Base-by-base conservation (phyloP, 805 yeast species). In the Trichomonascus vanleenenianus region DNA sequence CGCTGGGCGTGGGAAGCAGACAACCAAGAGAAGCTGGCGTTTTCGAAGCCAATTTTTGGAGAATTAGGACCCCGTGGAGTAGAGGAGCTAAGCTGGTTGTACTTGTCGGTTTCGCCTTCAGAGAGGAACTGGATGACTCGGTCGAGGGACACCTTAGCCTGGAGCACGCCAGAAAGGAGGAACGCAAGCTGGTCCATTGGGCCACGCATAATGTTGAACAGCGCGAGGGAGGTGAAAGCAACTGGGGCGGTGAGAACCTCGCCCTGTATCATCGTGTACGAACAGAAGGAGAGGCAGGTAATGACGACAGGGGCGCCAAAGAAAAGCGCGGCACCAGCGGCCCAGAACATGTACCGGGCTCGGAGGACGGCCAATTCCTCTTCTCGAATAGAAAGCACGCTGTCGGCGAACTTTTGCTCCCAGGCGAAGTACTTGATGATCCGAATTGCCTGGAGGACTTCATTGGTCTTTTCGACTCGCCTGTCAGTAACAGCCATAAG, bases 361-460 rank as follows among this genome's bases (percentile, higher is more conserved):
- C 72, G 70, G 60, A 91, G 71, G 53, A 73, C 64, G 11, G 56
- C 50, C 51, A 93, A 65, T 67, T 91, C 98, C 44, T 81, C 79
- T 33, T 76, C 75, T 70, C 98, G 81, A 46, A 87, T 72, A 16
- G 76, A 71, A 64, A 78, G 63, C 49, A 91, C 84, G 37, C 75
- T 79, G 41, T 81, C 77, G 54, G 76, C 80, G 61, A 91, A 91
- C 56, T 83, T 81, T 39, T 78, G 75, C 64, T 91, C 98, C 98
- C 98, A 91, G 1, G 96, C 96, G 62, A 91, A 89, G 60, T 85
- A 89, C 65, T 91, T 91, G 70, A 91, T 84, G 56, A 91, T 87
- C 62, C 97, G 76, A 53, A 91, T 91, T 52, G 91, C 82, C 65
- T 84, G 94, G 57, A 91, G 79, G 4, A 95, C 78, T 67, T 93